phyloP scores from a whole-genome alignment of 768 basidiomycete species.

The Lentinula detonsa region DNA sequence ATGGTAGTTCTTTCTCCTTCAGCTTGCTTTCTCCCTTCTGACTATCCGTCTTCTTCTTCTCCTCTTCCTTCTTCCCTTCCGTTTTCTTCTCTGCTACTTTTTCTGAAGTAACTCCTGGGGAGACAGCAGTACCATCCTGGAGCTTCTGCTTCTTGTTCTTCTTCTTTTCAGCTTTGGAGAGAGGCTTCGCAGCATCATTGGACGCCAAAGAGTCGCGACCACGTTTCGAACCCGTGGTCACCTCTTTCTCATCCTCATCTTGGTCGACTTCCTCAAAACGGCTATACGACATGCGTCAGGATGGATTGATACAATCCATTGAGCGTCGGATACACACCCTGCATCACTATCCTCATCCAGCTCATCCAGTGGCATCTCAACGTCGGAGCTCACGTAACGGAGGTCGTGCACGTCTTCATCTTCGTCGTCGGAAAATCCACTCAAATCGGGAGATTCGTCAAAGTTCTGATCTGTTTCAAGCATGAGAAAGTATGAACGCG shows the following conservation, averaged over 20 bases:
- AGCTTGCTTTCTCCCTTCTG: conserved; percentile 25
- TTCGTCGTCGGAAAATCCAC: conserved; percentile 40
- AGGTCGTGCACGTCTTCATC: conserved; percentile 56
- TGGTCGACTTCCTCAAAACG: conserved; percentile 66
- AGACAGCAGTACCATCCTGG: conserved; percentile 12
- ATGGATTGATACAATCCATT: not conserved
- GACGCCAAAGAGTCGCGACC: conserved; percentile 55
- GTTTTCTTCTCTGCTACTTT: conserved; percentile 22
- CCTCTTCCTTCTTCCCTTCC: conserved; percentile 21
- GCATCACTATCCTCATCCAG: conserved; percentile 43
- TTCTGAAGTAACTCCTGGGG: conserved; percentile 18
- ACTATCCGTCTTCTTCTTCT: conserved; percentile 19
- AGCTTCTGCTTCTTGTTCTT: conserved; percentile 29
- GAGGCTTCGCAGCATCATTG: conserved; percentile 30
- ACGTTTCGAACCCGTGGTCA: conserved; percentile 57
- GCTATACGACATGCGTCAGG: conserved; percentile 22
- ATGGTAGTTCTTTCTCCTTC: conserved; percentile 44
- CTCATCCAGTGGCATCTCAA: conserved; percentile 65
- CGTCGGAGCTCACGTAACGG: conserved; percentile 78
- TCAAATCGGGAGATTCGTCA: conserved; percentile 38
- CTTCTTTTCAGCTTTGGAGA: conserved; percentile 25
- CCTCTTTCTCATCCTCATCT: conserved; percentile 29
- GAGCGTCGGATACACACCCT: conserved; percentile 30
- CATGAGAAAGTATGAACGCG: not conserved
- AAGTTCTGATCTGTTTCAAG: conserved; percentile 44